Conservation (phyloP, 345 rosid species). For the Raphanus raphanistrum region DNA sequence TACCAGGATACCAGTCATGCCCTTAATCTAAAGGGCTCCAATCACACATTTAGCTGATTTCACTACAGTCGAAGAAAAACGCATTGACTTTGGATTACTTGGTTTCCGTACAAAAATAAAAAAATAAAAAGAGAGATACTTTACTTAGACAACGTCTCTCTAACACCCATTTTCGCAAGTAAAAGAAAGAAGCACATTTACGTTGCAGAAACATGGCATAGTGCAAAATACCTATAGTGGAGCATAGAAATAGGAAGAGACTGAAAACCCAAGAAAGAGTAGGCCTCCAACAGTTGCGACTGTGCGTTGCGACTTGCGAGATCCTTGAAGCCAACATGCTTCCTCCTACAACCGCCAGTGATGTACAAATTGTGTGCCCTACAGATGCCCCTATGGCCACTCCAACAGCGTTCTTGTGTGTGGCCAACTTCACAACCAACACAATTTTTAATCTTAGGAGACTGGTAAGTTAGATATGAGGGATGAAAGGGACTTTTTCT, state of each 20-base stretch:
- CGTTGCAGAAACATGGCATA: constrained; percentile 3
- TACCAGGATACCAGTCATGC: too few species aligned
- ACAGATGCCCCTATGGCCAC: constrained; percentile 86
- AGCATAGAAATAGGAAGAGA: constrained; percentile 94
- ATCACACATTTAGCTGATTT: too few species aligned
- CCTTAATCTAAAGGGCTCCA: too few species aligned
- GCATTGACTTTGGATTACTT: not conserved
- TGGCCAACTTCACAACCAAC: constrained; percentile 67
- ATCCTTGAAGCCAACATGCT: constrained; percentile 97
- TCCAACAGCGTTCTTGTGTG: constrained; percentile 91
- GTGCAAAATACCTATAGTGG: constrained; percentile 50
- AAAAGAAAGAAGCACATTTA: constrained; percentile 3
- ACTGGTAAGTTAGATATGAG: not conserved
- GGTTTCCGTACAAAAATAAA: not conserved
- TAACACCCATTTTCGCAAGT: constrained; percentile 6
- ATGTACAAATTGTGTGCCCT: constrained; percentile 93
- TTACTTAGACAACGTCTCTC: constrained; percentile 7
- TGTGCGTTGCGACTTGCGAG: constrained; percentile 86
- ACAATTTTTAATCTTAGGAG: not conserved
- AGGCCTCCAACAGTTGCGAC: constrained; percentile 92
- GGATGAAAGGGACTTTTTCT: constrained; percentile 3
- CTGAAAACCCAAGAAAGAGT: constrained; percentile 86
- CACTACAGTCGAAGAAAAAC: too few species aligned
- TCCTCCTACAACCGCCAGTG: constrained; percentile 95
- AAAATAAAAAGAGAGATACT: not conserved